Conservation (phyloP, 225 moss, liverwort and hornwort species). For the Asterella californica region DNA sequence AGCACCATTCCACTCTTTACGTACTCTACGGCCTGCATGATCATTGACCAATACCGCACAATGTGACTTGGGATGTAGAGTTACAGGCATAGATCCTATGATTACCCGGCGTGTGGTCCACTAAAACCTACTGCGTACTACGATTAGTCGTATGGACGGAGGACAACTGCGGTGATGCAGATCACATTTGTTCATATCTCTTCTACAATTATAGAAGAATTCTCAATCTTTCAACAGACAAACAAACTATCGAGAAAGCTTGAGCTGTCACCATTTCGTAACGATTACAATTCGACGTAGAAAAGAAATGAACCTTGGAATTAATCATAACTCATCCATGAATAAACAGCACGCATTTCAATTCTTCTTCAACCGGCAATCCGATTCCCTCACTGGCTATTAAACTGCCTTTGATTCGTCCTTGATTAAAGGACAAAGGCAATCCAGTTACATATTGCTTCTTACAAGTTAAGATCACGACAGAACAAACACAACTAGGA, state of each 20-base stretch:
- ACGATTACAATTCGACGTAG: not conserved
- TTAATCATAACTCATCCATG: not conserved
- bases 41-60: not conserved
- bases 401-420: not conserved
- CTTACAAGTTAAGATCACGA: too few relatives aligned
- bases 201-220: not conserved
- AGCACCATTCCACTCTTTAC: conserved; percentile 95
- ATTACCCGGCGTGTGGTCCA: too few relatives aligned
- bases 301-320: not conserved
- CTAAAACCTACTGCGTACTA: too few relatives aligned
- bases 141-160: too few relatives aligned
- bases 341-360: not conserved
- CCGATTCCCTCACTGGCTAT: not conserved
- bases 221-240: not conserved
- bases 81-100: too few relatives aligned
- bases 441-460: too few relatives aligned
- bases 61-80: not conserved
- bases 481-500: too few relatives aligned
- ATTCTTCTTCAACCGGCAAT: too few relatives aligned
- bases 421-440: not conserved
- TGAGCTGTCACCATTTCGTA: not conserved
- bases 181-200: too few relatives aligned
- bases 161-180: too few relatives aligned
- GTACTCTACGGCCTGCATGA: conserved; percentile 77
- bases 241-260: not conserved